phyloP scores from a whole-genome alignment of 1,284 basidiomycete species.

The Cyathus olla region DNA sequence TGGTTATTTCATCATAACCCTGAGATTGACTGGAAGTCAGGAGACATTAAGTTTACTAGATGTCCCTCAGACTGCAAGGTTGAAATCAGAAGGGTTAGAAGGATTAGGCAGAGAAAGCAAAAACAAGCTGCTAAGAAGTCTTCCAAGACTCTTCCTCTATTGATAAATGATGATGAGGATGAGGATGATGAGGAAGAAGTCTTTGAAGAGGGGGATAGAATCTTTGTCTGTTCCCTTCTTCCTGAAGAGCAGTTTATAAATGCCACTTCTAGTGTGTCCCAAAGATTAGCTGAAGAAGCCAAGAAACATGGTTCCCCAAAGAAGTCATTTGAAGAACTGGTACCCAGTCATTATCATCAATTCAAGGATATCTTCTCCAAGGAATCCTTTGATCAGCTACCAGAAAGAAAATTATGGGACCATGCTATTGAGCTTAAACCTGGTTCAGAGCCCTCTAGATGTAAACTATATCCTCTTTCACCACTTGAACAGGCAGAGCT shows the following conservation, averaged over 20 bases:
- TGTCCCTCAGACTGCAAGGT: slow-evolving; percentile 20
- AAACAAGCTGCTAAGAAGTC: background rate
- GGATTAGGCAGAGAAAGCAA: background rate
- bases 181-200: background rate
- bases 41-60: slow-evolving; percentile 25
- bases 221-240: background rate
- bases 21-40: slow-evolving; percentile 32
- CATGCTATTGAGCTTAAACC: slow-evolving; percentile 27
- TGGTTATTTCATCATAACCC: slow-evolving; percentile 41
- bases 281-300: slow-evolving; percentile 1
- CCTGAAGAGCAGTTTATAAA: background rate
- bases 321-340: background rate
- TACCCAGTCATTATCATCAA: slow-evolving; percentile 9
- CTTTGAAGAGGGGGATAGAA: background rate
- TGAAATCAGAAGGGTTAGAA: background rate
- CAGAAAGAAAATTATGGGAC: slow-evolving; percentile 19
- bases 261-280: slow-evolving; percentile 23
- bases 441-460: slow-evolving; percentile 8
- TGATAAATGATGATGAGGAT: background rate
- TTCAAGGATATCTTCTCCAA: slow-evolving; percentile 19
- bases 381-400: slow-evolving; percentile 16
- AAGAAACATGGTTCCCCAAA: background rate
- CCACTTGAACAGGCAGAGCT: slow-evolving; percentile 27
- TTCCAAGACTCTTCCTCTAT: no score
- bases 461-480: slow-evolving; percentile 35